Percentiles rank a stretch among this genome's conserved stretches.
Evolutionary conservation across 202 grass and related monocot species (phyloP).

Genomic region (Saccharum hybrid): DNA sequence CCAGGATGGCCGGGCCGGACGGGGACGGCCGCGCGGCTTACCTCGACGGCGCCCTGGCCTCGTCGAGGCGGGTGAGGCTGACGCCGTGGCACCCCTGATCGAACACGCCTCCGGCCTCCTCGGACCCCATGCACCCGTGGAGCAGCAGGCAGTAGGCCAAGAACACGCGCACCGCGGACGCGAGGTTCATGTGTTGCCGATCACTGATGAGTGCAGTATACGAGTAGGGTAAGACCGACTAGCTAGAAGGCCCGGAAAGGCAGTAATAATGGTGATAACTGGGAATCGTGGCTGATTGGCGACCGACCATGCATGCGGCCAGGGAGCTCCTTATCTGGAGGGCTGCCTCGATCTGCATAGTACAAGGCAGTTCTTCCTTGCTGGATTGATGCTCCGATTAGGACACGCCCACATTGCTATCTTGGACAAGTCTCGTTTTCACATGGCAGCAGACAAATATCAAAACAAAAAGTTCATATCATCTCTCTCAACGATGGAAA

Average conservation of each 20-base stretch:
- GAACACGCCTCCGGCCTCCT: constrained; percentile 42
- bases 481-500: too few species aligned
- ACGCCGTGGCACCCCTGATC: constrained; percentile 39
- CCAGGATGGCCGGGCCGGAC: neutral
- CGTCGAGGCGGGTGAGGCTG: constrained; percentile 37
- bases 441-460: neutral
- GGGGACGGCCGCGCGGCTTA: neutral
- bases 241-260: neutral
- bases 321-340: neutral
- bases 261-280: neutral
- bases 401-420: too few species aligned
- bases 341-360: too few species aligned
- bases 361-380: too few species aligned
- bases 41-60: constrained; percentile 16
- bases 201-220: neutral
- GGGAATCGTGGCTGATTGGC: neutral
- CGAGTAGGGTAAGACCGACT: neutral
- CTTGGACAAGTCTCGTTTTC: neutral
- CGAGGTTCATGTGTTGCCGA: neutral
- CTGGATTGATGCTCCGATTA: too few species aligned
- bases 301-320: neutral
- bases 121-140: neutral
- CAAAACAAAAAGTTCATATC: too few species aligned
- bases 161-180: neutral
- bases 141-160: neutral